Evolutionary conservation across 129 eudicot species (phyloP).

Genomic region (Helianthus annuus): HanXRQr2.0-SUNRISE NC_035435.2:122309596-122310095

Average conservation of each 20-base stretch:
- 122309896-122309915: background rate
- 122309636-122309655: background rate
- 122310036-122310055: constrained; percentile 32
- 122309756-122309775: background rate
- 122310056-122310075: constrained; percentile 18
- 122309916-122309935: background rate
- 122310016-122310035: constrained; percentile 21
- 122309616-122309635: background rate
- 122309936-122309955: constrained; percentile 9
- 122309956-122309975: constrained; percentile 8
- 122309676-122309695: constrained; percentile 7
- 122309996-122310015: constrained; percentile 30
- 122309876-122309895: no score
- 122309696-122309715: background rate
- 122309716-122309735: background rate
- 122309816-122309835: no score
- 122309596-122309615: background rate
- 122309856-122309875: no score
- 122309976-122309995: constrained; percentile 35
- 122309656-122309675: background rate
- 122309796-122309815: no score
- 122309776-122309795: no score
- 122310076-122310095: constrained; percentile 23
- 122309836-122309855: no score
- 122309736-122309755: background rate